Base-by-base conservation (phyloP, 768 basidiomycete genomes). In the Termitomyces sp. region DNA sequence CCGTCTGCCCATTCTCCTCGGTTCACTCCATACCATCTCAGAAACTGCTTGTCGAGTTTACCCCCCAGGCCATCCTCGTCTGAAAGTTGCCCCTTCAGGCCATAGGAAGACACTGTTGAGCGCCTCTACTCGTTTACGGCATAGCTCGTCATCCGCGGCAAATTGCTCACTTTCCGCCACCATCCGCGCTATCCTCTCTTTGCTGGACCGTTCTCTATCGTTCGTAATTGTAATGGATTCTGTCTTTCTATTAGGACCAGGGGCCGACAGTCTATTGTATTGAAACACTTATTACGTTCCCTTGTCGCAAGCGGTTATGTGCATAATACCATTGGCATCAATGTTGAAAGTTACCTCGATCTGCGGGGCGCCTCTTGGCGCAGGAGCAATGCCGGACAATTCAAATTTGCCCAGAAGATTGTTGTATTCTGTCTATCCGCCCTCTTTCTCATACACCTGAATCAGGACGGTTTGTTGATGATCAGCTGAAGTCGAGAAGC, bases 301-400 rank as follows among this genome's bases (percentile, higher is more conserved):
- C 81, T 91, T 92, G 75, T 93, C 90, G 41, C 81, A 72, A 3
- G 92, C 92, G 21, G 85, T 83, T 54, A 94, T 89, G 66, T 88
- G 91, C 73, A 93, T 70, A 69, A 92, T 90, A 68, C 87, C 87
- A 71, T 91, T 89, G 38, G 87, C 87, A 65, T 95, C 92, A 61
- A 96, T 85, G 63, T 92, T 89, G 70, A 96, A 93, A 4, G 89
- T 93, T 64, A 95, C 91, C 71, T 94, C 92, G 60, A 95, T 86
- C 66, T 95, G 90, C 59, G 93, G 93, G 60, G 92, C 87, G 71
- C 93, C 93, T 68, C 89, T 86, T 46, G 92, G 89, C 8, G 91
- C 91, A 23, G 92, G 90, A 19, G 87, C 90, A 61, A 95, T 93
- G 57, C 90, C 89, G 53, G 86, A 85, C n/a, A 96, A 82, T 72